Base-by-base conservation (phyloP, 2,329 filamentous ascomycete species). In the Neonectria magnoliae region DNA sequence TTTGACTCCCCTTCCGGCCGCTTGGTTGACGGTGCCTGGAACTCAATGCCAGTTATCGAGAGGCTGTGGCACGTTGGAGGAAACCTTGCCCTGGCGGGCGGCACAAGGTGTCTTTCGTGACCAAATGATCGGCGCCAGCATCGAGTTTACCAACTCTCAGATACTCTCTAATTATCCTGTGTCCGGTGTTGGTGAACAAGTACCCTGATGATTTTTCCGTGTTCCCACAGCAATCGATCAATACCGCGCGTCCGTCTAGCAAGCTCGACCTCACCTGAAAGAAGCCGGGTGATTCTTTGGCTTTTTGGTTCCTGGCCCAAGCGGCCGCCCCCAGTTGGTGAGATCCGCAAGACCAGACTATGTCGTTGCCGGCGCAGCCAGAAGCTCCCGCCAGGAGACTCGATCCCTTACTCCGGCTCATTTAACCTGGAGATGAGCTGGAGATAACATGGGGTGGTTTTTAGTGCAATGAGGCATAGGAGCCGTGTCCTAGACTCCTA, bases 381-480 rank as follows among this genome's bases (percentile, higher is more conserved):
- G 42, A 51, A 36, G 50, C 38, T n/a, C 38, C 38, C 33, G 31
- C 56, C 27, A 55, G 61, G 57, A 31, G 42, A 20, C 53, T 29
- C 60, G 45, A 52, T 57, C 41, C 47, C 44, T 62, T 59, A 55
- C 53, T 62, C 29, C 5, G n/a, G 56, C 56, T 71, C 61, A 66
- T 70, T 68, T 70, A 41, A 62, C 38, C 41, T 59, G 52, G 57
- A 63, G 51, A 62, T 63, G 56, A 68, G 44, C 56, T 66, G 64
- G 64, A 67, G 57, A 63, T 59, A 63, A 45, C 50, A 31, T 45
- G 25, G 50, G 31, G 42, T 36, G 48, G 29, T 33, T 53, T 42
- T 42, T 7, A 10, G 47, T 53, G 13, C 54, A 31, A n/a, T n/a
- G 31, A 45, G 45, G 47, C 45, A 53, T 11, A 38, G 47, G 48